Percentiles rank a stretch among this genome's conserved stretches.
Evolutionary conservation across 148 eudicot genomes (phyloP).

Genomic region (Fagopyrum esculentum): DNA sequence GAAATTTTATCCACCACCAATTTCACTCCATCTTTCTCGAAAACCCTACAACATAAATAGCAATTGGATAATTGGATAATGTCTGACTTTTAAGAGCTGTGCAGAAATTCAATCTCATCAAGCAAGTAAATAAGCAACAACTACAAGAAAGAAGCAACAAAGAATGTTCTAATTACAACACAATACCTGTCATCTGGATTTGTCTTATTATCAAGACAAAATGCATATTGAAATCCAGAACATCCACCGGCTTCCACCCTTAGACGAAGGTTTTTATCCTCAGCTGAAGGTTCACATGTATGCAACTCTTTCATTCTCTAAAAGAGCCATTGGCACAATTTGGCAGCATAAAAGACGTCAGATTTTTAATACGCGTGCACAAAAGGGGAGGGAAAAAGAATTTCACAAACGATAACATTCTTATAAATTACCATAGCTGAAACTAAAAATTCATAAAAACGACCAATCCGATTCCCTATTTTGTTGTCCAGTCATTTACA

Average conservation of each 20-base stretch:
- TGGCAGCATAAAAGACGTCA: neutral
- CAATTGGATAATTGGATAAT: neutral
- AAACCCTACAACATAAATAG: slow-evolving; percentile 40
- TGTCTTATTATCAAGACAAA: slow-evolving; percentile 65
- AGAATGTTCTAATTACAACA: neutral
- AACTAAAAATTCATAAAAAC: neutral
- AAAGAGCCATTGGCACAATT: slow-evolving; percentile 13
- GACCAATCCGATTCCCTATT: neutral
- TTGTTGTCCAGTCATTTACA: neutral
- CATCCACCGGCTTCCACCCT: slow-evolving; percentile 99
- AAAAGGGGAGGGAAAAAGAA: too few relatives aligned
- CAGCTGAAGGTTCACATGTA: slow-evolving; percentile 39
- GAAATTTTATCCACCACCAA: slow-evolving; percentile 85
- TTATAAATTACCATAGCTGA: too few relatives aligned
- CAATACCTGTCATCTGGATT: slow-evolving; percentile 71
- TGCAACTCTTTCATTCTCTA: slow-evolving; percentile 92
- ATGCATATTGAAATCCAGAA: slow-evolving; percentile 93
- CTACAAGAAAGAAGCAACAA: neutral
- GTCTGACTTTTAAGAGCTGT: neutral
- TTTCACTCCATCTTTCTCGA: slow-evolving; percentile 85
- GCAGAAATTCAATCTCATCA: neutral
- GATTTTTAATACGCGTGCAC: too few relatives aligned
- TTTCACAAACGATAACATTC: too few relatives aligned
- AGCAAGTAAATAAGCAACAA: neutral
- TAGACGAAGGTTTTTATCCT: slow-evolving; percentile 68